phyloP scores from a whole-genome alignment of 2,329 filamentous ascomycete species.

The Dactylellina parvicollis region DNA sequence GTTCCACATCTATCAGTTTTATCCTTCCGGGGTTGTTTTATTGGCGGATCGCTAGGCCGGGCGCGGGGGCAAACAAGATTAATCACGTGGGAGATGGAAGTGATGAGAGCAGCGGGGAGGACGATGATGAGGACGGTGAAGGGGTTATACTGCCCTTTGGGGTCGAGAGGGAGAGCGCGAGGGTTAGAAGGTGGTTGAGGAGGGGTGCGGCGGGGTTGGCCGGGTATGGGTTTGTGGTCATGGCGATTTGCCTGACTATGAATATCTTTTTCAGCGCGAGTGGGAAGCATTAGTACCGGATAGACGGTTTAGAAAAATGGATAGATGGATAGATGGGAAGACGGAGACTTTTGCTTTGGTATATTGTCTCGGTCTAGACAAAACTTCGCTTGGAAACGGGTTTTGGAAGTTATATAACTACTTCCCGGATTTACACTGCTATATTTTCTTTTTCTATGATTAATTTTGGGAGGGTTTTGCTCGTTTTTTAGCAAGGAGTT shows the following conservation, averaged over 20 bases:
- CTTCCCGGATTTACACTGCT: not conserved
- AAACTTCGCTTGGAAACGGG: too few species aligned
- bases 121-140: conserved; percentile 61
- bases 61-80: conserved; percentile 83
- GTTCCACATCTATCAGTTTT: conserved; percentile 94
- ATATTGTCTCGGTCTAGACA: not conserved
- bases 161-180: conserved; percentile 70
- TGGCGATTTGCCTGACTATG: conserved; percentile 85
- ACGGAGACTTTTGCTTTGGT: too few species aligned
- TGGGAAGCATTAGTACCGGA: not conserved
- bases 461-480: too few species aligned
- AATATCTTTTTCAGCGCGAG: conserved; percentile 77
- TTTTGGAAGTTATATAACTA: too few species aligned
- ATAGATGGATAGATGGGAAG: not conserved
- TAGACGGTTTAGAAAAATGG: not conserved
- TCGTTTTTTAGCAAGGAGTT: conserved; percentile 38
- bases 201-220: conserved; percentile 78
- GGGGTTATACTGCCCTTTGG: conserved; percentile 65
- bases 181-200: conserved; percentile 72
- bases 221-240: conserved; percentile 85
- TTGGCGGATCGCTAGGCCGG: conserved; percentile 94
- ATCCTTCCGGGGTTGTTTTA: conserved; percentile 97
- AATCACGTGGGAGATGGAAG: conserved; percentile 84
- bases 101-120: conserved; percentile 68
- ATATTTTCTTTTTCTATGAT: not conserved